phyloP scores from a whole-genome alignment of 352 stramenopile genomes.

The Globisporangium radiosum region DNA sequence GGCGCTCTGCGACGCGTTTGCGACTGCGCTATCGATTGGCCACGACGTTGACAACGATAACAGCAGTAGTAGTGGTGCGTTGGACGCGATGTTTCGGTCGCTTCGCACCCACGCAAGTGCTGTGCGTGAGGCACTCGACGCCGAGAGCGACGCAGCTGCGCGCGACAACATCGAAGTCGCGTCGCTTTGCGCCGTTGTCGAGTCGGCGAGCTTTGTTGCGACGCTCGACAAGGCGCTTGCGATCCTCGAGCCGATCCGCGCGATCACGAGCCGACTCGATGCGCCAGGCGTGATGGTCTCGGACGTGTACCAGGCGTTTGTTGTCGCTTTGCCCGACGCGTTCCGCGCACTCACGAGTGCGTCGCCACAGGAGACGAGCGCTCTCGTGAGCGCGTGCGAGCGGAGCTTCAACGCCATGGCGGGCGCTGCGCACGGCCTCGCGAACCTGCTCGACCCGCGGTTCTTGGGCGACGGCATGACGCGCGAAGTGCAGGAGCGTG shows the following conservation, averaged over 20 bases:
- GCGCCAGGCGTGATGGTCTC: conserved; percentile 15
- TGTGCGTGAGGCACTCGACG: not conserved
- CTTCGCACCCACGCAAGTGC: not conserved
- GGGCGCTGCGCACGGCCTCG: conserved; percentile 5
- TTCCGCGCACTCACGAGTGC: conserved; percentile 9
- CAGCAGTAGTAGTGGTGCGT: not conserved
- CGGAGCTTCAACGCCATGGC: conserved; percentile 15
- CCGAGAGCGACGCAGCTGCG: not conserved
- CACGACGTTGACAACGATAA: not conserved
- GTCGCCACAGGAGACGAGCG: conserved; percentile 6
- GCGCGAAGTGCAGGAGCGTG: conserved; percentile 19
- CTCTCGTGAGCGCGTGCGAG: conserved; percentile 18
- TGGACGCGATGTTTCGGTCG: not conserved
- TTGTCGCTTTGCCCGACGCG: conserved; percentile 17
- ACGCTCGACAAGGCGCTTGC: conserved; percentile 16
- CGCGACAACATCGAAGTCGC: not conserved
- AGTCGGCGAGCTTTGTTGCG: conserved; percentile 1
- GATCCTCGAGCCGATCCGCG: conserved; percentile 16
- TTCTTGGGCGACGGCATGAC: conserved; percentile 11
- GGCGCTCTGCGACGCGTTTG: not conserved
- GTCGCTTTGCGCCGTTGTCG: not conserved
- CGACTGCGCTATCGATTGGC: not conserved
- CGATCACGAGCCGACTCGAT: conserved; percentile 7
- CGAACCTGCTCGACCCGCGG: conserved; percentile 4
- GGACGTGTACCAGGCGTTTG: conserved; percentile 25